phyloP scores from a whole-genome alignment of 2,329 filamentous ascomycete species.

The Cladophialophora immunda region DNA sequence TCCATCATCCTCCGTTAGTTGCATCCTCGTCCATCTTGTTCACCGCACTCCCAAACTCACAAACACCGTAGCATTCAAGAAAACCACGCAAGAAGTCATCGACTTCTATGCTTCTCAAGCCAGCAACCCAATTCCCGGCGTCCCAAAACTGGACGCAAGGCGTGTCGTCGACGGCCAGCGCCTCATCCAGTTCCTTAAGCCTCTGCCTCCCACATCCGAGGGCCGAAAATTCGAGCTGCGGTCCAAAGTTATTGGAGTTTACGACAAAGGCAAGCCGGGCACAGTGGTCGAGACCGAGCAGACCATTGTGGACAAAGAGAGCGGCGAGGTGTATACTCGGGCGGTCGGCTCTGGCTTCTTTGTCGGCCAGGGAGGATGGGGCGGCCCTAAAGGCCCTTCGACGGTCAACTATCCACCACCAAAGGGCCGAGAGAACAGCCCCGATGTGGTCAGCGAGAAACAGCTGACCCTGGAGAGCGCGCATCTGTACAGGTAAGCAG shows the following conservation, averaged over 20 bases:
- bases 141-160: slow-evolving; percentile 77
- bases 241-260: slow-evolving; percentile 81
- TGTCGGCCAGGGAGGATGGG: slow-evolving; percentile 83
- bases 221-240: slow-evolving; percentile 79
- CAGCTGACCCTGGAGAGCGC: slow-evolving; percentile 77
- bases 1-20: slow-evolving; percentile 77
- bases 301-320: slow-evolving; percentile 74
- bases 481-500: slow-evolving; percentile 71
- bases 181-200: slow-evolving; percentile 78
- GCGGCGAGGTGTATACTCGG: slow-evolving; percentile 75
- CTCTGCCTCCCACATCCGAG: slow-evolving; percentile 74
- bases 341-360: slow-evolving; percentile 78
- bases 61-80: slow-evolving; percentile 72
- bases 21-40: neutral
- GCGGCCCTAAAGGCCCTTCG: slow-evolving; percentile 87
- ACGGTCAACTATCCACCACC: slow-evolving; percentile 81
- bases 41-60: slow-evolving; percentile 8
- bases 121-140: slow-evolving; percentile 73
- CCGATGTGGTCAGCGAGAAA: slow-evolving; percentile 74
- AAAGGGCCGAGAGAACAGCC: slow-evolving; percentile 65
- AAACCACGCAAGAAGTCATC: slow-evolving; percentile 75
- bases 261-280: slow-evolving; percentile 87
- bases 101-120: slow-evolving; percentile 82
- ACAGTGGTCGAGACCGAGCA: slow-evolving; percentile 83
- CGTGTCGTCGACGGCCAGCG: slow-evolving; percentile 86